phyloP scores from a whole-genome alignment of 805 yeast genomes.

The Yarrowia yakushimensis region DNA sequence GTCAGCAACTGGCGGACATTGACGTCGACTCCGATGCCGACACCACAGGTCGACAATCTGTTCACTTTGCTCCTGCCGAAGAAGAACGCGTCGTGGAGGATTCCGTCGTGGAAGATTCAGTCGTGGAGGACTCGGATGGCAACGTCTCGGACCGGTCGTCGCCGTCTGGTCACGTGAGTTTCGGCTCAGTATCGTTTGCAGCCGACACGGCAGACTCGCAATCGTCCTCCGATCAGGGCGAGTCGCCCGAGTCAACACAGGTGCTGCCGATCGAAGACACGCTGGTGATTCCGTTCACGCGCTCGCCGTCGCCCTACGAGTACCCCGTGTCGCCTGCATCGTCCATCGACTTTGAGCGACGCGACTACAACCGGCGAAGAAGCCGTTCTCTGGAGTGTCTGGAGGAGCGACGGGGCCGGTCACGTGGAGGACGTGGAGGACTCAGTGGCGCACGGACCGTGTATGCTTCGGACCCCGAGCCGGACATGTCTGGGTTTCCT shows the following conservation, averaged over 20 bases:
- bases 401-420: neutral
- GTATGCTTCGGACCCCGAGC: conserved; percentile 9
- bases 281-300: conserved; percentile 6
- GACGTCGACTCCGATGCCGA: too few species aligned
- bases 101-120: too few species aligned
- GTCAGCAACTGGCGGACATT: neutral
- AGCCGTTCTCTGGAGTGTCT: conserved; percentile 4
- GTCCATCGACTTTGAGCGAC: neutral
- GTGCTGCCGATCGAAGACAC: conserved; percentile 8
- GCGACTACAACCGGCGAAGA: conserved; percentile 1
- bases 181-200: conserved; percentile 9
- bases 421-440: neutral
- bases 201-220: neutral
- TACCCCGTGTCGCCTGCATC: neutral
- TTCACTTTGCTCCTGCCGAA: neutral
- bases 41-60: neutral
- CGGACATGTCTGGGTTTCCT: neutral
- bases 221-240: neutral
- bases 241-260: neutral
- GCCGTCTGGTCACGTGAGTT: neutral
- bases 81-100: neutral
- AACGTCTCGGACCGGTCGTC: neutral
- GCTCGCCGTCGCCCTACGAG: conserved; percentile 14
- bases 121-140: too few species aligned
- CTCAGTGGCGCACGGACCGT: neutral